A percentile compares a stretch with the other conserved stretches of the same genome.
phyloP scores from a whole-genome alignment of 305 asterid genomes.

The Nicotiana rustica region DNA sequence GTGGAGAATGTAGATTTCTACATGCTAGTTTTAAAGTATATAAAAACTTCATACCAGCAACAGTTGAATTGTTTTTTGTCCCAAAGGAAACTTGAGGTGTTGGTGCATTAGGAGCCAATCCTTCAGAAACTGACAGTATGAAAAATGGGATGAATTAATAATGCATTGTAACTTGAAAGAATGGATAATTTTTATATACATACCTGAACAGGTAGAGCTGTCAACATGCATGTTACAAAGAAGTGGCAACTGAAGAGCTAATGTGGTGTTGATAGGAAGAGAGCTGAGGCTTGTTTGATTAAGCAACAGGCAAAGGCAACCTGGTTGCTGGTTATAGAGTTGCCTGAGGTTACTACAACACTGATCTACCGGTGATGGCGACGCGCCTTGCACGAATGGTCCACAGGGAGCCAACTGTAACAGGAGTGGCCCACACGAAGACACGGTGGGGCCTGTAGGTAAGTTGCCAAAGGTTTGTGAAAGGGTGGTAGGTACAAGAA shows the following conservation, averaged over 20 bases:
- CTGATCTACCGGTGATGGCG: slow-evolving; percentile 50
- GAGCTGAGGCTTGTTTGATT: slow-evolving; percentile 50
- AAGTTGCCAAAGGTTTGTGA: slow-evolving; percentile 36
- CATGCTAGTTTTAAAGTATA: neutral
- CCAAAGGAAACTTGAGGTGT: slow-evolving; percentile 60
- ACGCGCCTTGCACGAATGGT: slow-evolving; percentile 68
- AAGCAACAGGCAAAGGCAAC: slow-evolving; percentile 68
- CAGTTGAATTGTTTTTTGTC: slow-evolving; percentile 51
- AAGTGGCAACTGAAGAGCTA: slow-evolving; percentile 68
- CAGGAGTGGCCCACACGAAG: slow-evolving; percentile 57
- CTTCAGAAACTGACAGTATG: slow-evolving; percentile 37
- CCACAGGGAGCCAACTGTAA: slow-evolving; percentile 64
- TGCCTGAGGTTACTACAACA: slow-evolving; percentile 65
- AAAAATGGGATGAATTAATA: neutral
- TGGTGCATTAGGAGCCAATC: slow-evolving; percentile 45
- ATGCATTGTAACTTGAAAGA: neutral
- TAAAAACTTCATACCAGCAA: slow-evolving; percentile 50
- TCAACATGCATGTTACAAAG: slow-evolving; percentile 56
- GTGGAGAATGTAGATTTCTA: neutral
- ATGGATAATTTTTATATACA: neutral
- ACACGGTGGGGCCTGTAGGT: slow-evolving; percentile 39
- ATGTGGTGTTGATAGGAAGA: slow-evolving; percentile 64
- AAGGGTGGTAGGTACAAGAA: slow-evolving; percentile 18
- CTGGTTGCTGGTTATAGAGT: slow-evolving; percentile 51
- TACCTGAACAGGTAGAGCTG: slow-evolving; percentile 65